Evolutionary conservation across 371 early-diverging fungal species (phyloP), one percentile per base, ranked within the genome.

Genomic region (Coemansia sp.): DNA sequence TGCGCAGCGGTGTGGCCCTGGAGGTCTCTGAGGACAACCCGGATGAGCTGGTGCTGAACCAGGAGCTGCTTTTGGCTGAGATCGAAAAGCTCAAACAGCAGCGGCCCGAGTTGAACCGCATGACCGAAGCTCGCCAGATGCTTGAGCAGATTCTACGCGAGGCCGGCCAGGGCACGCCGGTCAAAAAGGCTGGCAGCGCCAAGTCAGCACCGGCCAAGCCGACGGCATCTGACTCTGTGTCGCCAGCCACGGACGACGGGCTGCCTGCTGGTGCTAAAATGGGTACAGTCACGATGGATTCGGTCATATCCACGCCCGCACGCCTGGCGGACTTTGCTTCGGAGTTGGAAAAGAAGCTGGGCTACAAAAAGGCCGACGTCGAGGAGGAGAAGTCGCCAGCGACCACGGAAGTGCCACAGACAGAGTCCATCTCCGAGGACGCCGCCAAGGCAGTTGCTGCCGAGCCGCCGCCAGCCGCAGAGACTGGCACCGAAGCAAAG

Each of bases 231-330:
- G 55, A 39, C 9, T 10, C 39, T 4, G 55, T 14, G 10, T 39
- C 39, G 39, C 11, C 55, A 30, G n/a, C 14, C 1, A 33, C 48
- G 20, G 64, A 57, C 12, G 39, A 36, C 2, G 33, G 53, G 14
- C 50, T 72, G 61, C 75, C 75, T 11, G 55, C 49, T 1, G 72
- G 75, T 5, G 72, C 53, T 20, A 74, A 65, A 42, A 62, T 72
- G 66, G 75, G 75, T 55, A 74, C 72, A 3, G 75, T 74, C 4
- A 74, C 72, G 5, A 74, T 74, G 71, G 72, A 74, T 51, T 74
- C 75, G 33, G 66, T 74, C 30, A 50, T 65, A 49, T 72, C 72
- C 9, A 57, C 62, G 20, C 72, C 75, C 2, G 59, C 66, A 43
- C 72, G 75, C 0, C 50, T 74, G 51, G 65, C 75, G 3, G 75